Evolutionary conservation across 352 stramenopile species (phyloP), one percentile per base, ranked within the genome.

Genomic region (Phytopythium boreale): DNA sequence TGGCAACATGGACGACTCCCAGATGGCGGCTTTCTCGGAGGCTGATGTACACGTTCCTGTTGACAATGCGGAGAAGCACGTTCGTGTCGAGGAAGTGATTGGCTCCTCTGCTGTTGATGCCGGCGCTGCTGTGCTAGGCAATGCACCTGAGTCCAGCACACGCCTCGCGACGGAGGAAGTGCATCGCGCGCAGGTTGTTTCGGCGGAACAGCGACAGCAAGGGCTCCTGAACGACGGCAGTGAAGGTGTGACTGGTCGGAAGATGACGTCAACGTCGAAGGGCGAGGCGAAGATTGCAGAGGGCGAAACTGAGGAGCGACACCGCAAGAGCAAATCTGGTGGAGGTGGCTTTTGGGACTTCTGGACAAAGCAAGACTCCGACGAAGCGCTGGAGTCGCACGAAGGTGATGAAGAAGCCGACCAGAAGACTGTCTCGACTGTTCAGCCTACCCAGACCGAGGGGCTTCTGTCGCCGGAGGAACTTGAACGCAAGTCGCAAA

Each of bases 331-430:
- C 51, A 43, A 55, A n/a, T 55, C 47, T 55, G 47, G n/a, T 24
- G 41, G 56, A 17, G 56, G 56, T 20, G 57, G 57, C 3, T 63
- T 63, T 44, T 63, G 57, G 57, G 27, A 47, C 41, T 55, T 63
- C 29, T 63, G 43, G 46, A 41, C 19, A 26, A 31, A 55, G 29
- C n/a, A 46, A 24, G 58, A 57, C n/a, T 24, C n/a, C n/a, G 55
- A 61, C 17, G 56, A 61, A 39, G n/a, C 1, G 2, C 4, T n/a
- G 34, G 17, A 61, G 20, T 2, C 24, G 4, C 43, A 7, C n/a
- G 22, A 34, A 53, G 9, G 1, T 7, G 22, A 29, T n/a, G 22
- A 29, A 39, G 50, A 37, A 22, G 26, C 50, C 11, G 50, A 56
- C 14, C 14, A 47, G 41, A 47, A 22, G 3, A 22, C 41, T 22